A percentile compares a stretch with the other conserved stretches of the same genome.
Conservation (phyloP, 2,329 filamentous ascomycete genomes). For the Venturia nashicola region DNA sequence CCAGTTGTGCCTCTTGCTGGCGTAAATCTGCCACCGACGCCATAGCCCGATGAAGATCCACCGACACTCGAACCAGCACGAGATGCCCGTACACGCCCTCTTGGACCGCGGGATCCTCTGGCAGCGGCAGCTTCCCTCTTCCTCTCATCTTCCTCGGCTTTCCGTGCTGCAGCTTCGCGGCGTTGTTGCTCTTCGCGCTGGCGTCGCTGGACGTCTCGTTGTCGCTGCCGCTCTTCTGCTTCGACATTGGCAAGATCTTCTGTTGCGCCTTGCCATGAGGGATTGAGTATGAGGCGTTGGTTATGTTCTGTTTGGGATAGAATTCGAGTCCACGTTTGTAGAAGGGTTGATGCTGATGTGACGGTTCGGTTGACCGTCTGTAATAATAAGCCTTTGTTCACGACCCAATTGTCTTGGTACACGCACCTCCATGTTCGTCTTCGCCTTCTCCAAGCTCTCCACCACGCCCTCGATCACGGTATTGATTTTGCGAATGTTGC, state of each 20-base stretch:
- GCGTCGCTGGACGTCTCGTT: conserved; percentile 65
- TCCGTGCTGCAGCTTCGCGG: conserved; percentile 52
- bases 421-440: conserved; percentile 53
- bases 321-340: conserved; percentile 93
- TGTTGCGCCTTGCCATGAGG: conserved; percentile 77
- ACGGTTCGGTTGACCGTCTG: conserved; percentile 80
- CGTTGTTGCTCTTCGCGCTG: conserved; percentile 69
- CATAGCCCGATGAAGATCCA: conserved; percentile 21
- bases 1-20: not conserved
- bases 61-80: conserved; percentile 18
- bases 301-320: conserved; percentile 96
- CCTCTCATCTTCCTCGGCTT: conserved; percentile 38
- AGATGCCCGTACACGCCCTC: conserved; percentile 23
- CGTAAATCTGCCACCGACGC: conserved; percentile 34
- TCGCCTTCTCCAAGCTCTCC: conserved; percentile 57
- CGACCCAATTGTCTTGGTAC: not conserved
- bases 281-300: conserved; percentile 79
- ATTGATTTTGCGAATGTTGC: conserved; percentile 77
- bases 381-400: not conserved
- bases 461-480: conserved; percentile 71
- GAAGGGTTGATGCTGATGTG: conserved; percentile 71
- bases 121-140: conserved; percentile 47
- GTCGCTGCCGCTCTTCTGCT: conserved; percentile 59
- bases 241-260: conserved; percentile 81
- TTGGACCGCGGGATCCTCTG: conserved; percentile 26